Evolutionary conservation across 78 protist genomes (phyloP).

Genomic region (Tieghemostelium lacteum): DNA sequence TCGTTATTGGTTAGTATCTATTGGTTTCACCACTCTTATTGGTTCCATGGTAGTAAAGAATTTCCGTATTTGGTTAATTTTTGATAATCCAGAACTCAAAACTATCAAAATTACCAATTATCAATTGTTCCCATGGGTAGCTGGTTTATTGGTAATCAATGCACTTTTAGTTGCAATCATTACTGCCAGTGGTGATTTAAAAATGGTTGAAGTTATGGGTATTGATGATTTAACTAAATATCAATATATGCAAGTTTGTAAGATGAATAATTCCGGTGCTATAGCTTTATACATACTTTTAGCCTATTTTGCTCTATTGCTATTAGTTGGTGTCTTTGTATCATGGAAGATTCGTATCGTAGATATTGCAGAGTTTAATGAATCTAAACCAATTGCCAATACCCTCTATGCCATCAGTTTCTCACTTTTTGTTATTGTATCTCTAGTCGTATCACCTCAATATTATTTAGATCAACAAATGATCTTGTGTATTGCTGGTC

Average conservation of each 20-base stretch:
- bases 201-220: neutral
- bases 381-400: conserved; percentile 36
- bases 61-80: conserved; percentile 55
- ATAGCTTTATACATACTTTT: conserved; percentile 9
- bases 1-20: conserved; percentile 51
- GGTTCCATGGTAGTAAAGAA: conserved; percentile 61
- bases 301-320: conserved; percentile 15
- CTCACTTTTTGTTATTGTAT: conserved; percentile 16
- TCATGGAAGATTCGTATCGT: conserved; percentile 76
- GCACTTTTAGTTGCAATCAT: conserved; percentile 18
- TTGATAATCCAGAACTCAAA: conserved; percentile 65
- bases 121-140: conserved; percentile 67
- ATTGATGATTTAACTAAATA: conserved; percentile 22
- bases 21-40: conserved; percentile 43
- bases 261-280: neutral
- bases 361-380: conserved; percentile 64
- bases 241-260: conserved; percentile 29
- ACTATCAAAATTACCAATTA: conserved; percentile 55
- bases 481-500: conserved; percentile 8
- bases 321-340: conserved; percentile 53
- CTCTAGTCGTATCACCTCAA: conserved; percentile 15
- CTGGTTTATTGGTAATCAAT: neutral
- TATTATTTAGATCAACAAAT: neutral
- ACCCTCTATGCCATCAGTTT: conserved; percentile 25
- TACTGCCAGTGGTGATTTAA: conserved; percentile 22